phyloP scores from a whole-genome alignment of 73 alveolate genomes.

The Effrenium voratum region DNA sequence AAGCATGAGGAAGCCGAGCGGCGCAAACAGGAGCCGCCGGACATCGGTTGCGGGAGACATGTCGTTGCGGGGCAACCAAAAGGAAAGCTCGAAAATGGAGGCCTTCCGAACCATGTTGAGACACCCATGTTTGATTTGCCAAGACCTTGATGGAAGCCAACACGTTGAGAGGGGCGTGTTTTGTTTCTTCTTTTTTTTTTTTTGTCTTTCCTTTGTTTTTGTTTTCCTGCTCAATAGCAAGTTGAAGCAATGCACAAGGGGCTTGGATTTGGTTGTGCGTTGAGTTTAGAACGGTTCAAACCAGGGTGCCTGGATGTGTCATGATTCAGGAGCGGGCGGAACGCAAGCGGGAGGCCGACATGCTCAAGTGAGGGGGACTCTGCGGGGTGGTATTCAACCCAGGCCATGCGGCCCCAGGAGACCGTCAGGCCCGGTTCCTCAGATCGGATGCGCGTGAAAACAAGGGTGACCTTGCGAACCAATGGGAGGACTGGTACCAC shows the following conservation, averaged over 20 bases:
- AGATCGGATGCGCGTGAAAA: neutral
- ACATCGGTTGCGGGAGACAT: neutral
- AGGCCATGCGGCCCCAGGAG: constrained; percentile 48
- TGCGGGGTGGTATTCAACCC: constrained; percentile 15
- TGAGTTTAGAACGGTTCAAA: too few relatives aligned
- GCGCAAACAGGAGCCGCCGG: constrained; percentile 14
- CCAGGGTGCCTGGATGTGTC: neutral
- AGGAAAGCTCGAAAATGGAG: too few relatives aligned
- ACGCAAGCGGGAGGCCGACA: neutral
- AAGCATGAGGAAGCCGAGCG: constrained; percentile 65
- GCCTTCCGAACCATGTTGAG: too few relatives aligned
- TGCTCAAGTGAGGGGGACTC: neutral
- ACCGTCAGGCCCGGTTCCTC: constrained; percentile 44
- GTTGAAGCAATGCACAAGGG: neutral
- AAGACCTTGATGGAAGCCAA: neutral
- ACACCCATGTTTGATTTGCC: neutral
- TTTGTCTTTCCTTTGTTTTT: neutral
- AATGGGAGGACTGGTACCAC: neutral
- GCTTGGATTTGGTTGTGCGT: neutral
- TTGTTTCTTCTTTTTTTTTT: too few relatives aligned
- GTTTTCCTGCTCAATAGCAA: too few relatives aligned
- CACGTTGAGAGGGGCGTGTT: neutral
- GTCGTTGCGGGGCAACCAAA: too few relatives aligned
- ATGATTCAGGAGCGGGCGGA: constrained; percentile 30
- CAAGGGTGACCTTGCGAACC: too few relatives aligned